Evolutionary conservation across 2,329 filamentous ascomycete species (phyloP).

Genomic region (Lecanicillium sp.): DNA sequence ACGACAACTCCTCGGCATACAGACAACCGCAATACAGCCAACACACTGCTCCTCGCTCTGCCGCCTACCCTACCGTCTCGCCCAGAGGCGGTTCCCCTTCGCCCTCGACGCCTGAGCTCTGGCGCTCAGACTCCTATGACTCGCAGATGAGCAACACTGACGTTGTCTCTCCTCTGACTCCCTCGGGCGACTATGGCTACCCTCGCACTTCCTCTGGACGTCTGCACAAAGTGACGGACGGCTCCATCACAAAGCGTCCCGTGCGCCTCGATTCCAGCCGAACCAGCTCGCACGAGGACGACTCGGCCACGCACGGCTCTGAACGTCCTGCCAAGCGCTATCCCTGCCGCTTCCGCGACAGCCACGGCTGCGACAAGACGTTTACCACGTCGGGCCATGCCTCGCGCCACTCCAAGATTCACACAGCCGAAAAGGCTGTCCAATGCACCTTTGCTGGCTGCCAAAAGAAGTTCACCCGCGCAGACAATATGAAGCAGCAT

Average conservation of each 20-base stretch:
- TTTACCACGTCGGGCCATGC: slow-evolving; percentile 82
- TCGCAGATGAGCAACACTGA: slow-evolving; percentile 47
- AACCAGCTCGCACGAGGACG: slow-evolving; percentile 45
- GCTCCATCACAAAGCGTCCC: slow-evolving; percentile 31
- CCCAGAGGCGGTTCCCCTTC: slow-evolving; percentile 34
- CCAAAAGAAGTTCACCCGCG: slow-evolving; percentile 72
- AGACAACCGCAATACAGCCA: slow-evolving; percentile 22
- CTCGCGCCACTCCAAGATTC: slow-evolving; percentile 78
- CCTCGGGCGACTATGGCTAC: slow-evolving; percentile 36
- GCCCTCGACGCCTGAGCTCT: slow-evolving; percentile 47
- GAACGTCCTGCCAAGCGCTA: slow-evolving; percentile 57
- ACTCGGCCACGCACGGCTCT: slow-evolving; percentile 31
- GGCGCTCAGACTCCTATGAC: slow-evolving; percentile 54
- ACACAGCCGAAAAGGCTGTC: slow-evolving; percentile 73
- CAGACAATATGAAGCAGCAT: slow-evolving; percentile 85
- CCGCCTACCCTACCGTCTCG: slow-evolving; percentile 25
- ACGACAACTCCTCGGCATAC: slow-evolving; percentile 41
- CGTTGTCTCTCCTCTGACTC: slow-evolving; percentile 48
- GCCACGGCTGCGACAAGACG: slow-evolving; percentile 65
- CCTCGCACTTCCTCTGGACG: slow-evolving; percentile 25
- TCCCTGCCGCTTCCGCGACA: slow-evolving; percentile 65
- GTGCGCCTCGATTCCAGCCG: slow-evolving; percentile 35
- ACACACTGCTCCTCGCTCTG: slow-evolving; percentile 25
- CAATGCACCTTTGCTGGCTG: slow-evolving; percentile 61
- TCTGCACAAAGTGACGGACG: background rate